Percentiles rank a stretch among this genome's conserved stretches.
Conservation (phyloP, 768 basidiomycete species). For the Phaffia australis region DNA sequence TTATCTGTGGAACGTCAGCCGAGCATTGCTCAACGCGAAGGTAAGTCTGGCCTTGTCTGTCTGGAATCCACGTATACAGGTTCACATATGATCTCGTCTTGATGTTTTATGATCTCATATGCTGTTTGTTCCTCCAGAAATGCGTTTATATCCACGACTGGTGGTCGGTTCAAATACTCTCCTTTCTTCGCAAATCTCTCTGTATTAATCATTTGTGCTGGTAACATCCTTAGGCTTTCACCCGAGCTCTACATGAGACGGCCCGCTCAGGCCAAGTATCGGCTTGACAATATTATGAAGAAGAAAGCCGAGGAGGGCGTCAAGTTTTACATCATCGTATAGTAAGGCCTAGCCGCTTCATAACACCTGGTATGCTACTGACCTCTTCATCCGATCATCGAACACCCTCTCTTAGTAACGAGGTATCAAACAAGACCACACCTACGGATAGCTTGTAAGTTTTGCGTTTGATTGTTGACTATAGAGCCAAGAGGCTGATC, state of each 20-base stretch:
- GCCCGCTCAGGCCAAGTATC: slow-evolving; percentile 70
- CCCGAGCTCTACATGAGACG: slow-evolving; percentile 69
- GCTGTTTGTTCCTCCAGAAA: neutral
- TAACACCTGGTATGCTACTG: neutral
- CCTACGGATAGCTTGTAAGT: slow-evolving; percentile 82
- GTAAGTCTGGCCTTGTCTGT: neutral
- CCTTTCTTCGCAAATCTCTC: neutral
- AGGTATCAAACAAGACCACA: slow-evolving; percentile 89
- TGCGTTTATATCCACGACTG: slow-evolving; percentile 91
- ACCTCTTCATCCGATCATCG: neutral
- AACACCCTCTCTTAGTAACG: slow-evolving; percentile 50
- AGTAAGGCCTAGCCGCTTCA: slow-evolving; percentile 46
- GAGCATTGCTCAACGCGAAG: slow-evolving; percentile 78
- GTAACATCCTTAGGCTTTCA: slow-evolving; percentile 46
- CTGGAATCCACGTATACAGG: neutral
- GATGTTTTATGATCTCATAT: slow-evolving; percentile 39
- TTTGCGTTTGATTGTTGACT: slow-evolving; percentile 10
- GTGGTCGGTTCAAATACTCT: slow-evolving; percentile 45
- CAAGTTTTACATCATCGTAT: slow-evolving; percentile 88
- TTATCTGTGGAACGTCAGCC: slow-evolving; percentile 94
- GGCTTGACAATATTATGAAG: slow-evolving; percentile 73
- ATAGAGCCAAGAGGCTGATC: neutral
- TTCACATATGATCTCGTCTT: too few relatives aligned
- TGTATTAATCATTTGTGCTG: neutral
- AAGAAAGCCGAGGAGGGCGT: slow-evolving; percentile 90